phyloP scores from a whole-genome alignment of 495 filamentous ascomycete species.

The Podospora didyma region DNA sequence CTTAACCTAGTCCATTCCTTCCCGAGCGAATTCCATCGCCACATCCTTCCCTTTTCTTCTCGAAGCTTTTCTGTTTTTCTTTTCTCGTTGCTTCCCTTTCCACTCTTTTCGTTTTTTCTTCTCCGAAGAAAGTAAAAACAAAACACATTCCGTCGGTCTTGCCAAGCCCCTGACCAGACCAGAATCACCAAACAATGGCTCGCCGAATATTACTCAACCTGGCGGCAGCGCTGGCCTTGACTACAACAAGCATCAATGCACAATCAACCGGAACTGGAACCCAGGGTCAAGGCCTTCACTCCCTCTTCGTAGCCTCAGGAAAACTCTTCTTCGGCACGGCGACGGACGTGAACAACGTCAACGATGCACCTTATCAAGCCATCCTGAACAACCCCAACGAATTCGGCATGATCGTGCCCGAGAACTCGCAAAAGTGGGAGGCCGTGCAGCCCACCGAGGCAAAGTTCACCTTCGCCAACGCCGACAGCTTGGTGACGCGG shows the following conservation, averaged over 20 bases:
- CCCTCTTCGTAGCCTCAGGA: slow-evolving; percentile 22
- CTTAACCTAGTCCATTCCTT: too few species aligned
- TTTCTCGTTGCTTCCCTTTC: too few species aligned
- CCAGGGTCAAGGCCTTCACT: slow-evolving; percentile 16
- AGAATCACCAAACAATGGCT: neutral
- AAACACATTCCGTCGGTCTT: too few species aligned
- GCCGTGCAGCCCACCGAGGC: slow-evolving; percentile 30
- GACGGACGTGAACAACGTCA: slow-evolving; percentile 26
- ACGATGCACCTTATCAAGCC: slow-evolving; percentile 46
- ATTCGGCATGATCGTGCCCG: slow-evolving; percentile 56
- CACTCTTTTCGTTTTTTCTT: too few species aligned
- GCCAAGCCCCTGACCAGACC: too few species aligned
- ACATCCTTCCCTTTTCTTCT: too few species aligned
- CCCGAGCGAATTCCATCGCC: too few species aligned
- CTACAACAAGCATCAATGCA: neutral
- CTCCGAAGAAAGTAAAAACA: too few species aligned
- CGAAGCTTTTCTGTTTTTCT: too few species aligned
- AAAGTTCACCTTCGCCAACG: slow-evolving; percentile 45
- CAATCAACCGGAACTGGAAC: neutral
- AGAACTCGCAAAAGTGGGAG: slow-evolving; percentile 54
- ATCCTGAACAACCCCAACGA: slow-evolving; percentile 45
- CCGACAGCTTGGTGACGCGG: slow-evolving; percentile 43
- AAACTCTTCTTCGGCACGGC: slow-evolving; percentile 31
- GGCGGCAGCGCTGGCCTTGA: neutral
- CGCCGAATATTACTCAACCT: neutral